Evolutionary conservation across 257 asterid species (phyloP), one percentile per base, ranked within the genome.

Genomic region (Euphrasia confusa): DNA sequence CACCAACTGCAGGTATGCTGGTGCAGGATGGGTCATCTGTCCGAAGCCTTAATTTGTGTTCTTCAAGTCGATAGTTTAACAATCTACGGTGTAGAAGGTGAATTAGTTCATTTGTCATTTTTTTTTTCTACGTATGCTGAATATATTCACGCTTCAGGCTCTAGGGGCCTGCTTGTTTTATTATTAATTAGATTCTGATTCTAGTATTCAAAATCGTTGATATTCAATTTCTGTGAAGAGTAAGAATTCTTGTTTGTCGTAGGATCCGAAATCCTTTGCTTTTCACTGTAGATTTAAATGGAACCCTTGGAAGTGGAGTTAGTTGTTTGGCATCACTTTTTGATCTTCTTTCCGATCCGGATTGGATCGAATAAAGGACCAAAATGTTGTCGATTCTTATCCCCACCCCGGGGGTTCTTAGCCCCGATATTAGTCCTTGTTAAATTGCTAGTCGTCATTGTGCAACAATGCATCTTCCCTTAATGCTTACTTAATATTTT

Each of bases 41-140:
- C 85, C 14, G 95, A 88, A 70, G 81, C 90, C 67, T 74, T 80
- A 72, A 83, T 91, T 28, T 91, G 97, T 77, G 89, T 86, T 75
- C 96, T 86, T 58, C 95, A 78, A 78, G 74, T 69, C 72, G 90
- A 81, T 71, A 75, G 89, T 68, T 69, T 92, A 74, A 79, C 90
- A 69, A 86, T 92, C 49, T 81, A 77, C 65, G 80, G 77, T 59
- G 71, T 82, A 67, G 73, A 90, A 77, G 99, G 97, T 86, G 67
- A 71, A 79, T 66, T 26, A 24, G 24, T 40, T 60, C 18, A 48
- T 69, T 44, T 56, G 15, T 30, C n/a, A 39, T 17, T 71, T 63
- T 56, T 44, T 4, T 63, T 49, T 61, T 56, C 67, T 26, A 50
- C 30, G 26, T 33, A 15, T 40, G 15, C 15, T 60, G 49, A 11